Percentiles rank a stretch among this genome's conserved stretches.
These are phyloP conservation scores for Podospora pseudopauciseta DNA, from an alignment of 495 filamentous ascomycete genomes.

Conservation along the genomic window DNA sequence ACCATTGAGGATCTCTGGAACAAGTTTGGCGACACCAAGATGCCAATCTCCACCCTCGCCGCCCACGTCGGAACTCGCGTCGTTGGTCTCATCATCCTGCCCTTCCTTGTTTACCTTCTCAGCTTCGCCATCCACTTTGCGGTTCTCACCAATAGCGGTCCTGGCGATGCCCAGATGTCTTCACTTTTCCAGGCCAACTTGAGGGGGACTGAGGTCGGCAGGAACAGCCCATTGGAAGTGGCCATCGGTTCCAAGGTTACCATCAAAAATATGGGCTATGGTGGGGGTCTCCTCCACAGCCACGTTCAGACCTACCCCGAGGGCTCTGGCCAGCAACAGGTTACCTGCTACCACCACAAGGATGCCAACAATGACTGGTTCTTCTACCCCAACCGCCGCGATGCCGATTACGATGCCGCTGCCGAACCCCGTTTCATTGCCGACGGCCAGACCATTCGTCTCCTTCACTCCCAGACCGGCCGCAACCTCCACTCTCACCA, in stretches of 20 bases:
- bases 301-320: slow-evolving; percentile 95
- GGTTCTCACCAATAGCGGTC: slow-evolving; percentile 88
- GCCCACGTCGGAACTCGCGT: slow-evolving; percentile 78
- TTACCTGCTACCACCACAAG: slow-evolving; percentile 99
- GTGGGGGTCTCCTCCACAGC: slow-evolving; percentile 93
- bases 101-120: slow-evolving; percentile 83
- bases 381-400: slow-evolving; percentile 84
- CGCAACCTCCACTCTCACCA: slow-evolving; percentile 94
- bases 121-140: slow-evolving; percentile 93
- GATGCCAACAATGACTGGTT: slow-evolving; percentile 99
- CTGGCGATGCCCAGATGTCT: slow-evolving; percentile 98
- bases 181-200: slow-evolving; percentile 98
- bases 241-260: slow-evolving; percentile 86
- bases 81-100: slow-evolving; percentile 82
- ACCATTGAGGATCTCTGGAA: slow-evolving; percentile 97
- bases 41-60: slow-evolving; percentile 72
- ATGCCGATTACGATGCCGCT: slow-evolving; percentile 68
- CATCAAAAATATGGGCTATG: slow-evolving; percentile 98
- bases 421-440: slow-evolving; percentile 67
- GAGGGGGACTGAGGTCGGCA: slow-evolving; percentile 85
- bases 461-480: slow-evolving; percentile 93
- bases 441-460: slow-evolving; percentile 73
- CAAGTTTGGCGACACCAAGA: slow-evolving; percentile 92
- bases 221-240: slow-evolving; percentile 88
- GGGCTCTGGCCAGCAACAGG: slow-evolving; percentile 89